A percentile compares a stretch with the other conserved stretches of the same genome.
Evolutionary conservation across 139 green algal genomes (phyloP).

Genomic region (Chlamydomonas sp.): DNA sequence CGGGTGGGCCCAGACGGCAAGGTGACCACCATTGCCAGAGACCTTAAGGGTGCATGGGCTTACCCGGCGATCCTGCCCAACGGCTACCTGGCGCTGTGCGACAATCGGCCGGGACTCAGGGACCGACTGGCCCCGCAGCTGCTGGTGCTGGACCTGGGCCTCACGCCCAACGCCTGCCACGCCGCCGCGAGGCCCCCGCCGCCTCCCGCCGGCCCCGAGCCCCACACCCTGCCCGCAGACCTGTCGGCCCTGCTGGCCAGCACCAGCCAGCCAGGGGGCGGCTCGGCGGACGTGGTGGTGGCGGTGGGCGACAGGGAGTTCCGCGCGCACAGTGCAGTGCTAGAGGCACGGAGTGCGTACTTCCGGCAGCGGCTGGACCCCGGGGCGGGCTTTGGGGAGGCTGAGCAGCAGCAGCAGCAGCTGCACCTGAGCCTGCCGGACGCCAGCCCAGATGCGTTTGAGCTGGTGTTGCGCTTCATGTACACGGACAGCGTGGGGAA

Average conservation of each 20-base stretch:
- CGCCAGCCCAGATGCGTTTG: neutral
- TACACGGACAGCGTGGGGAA: neutral
- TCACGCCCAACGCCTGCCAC: neutral
- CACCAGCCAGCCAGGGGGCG: neutral
- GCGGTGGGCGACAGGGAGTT: neutral
- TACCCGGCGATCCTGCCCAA: neutral
- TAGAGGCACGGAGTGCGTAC: slow-evolving; percentile 4
- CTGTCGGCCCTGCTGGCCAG: slow-evolving; percentile 6
- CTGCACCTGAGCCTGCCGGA: neutral
- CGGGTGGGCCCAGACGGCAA: neutral
- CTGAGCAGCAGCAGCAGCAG: neutral
- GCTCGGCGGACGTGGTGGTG: neutral
- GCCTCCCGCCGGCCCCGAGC: neutral
- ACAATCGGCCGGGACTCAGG: no score
- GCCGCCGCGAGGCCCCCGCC: neutral
- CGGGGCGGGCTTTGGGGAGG: neutral
- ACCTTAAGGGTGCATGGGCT: neutral
- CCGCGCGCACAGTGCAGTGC: neutral
- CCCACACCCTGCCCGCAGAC: neutral
- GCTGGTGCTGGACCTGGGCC: neutral
- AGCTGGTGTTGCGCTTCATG: neutral
- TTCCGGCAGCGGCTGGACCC: slow-evolving; percentile 13
- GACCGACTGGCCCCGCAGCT: no score
- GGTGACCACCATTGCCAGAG: neutral
- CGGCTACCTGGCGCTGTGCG: slow-evolving; percentile 1